A percentile compares a stretch with the other conserved stretches of the same genome.
phyloP scores from a whole-genome alignment of 768 basidiomycete species.

The Tephrocybe sp. region DNA sequence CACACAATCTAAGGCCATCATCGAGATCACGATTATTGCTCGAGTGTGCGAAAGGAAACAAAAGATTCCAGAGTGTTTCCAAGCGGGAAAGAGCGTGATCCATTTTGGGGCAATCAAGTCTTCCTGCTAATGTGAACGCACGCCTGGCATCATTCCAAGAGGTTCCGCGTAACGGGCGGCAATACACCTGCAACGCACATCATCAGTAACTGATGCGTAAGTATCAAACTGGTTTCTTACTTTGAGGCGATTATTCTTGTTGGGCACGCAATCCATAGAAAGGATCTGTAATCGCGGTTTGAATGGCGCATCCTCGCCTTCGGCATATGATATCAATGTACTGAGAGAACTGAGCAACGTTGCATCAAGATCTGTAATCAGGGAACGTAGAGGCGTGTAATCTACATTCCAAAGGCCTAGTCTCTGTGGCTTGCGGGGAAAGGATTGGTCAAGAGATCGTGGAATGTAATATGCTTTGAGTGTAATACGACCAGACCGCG shows the following conservation, averaged over 20 bases:
- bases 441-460: constrained; percentile 3
- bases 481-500: constrained; percentile 20
- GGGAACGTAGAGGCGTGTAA: constrained; percentile 19
- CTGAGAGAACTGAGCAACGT: constrained; percentile 22
- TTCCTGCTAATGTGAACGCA: constrained; percentile 26
- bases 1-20: constrained; percentile 3
- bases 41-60: constrained; percentile 27
- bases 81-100: constrained; percentile 18
- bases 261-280: constrained; percentile 26
- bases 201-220: not conserved
- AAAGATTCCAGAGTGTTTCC: constrained; percentile 25
- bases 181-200: constrained; percentile 23
- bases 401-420: constrained; percentile 22
- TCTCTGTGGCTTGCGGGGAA: constrained; percentile 7
- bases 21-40: constrained; percentile 20
- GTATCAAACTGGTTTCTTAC: constrained; percentile 8
- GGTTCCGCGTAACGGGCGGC: constrained; percentile 22
- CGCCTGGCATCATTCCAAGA: constrained; percentile 25
- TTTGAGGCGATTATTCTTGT: constrained; percentile 26
- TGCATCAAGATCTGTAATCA: constrained; percentile 23
- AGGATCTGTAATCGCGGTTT: constrained; percentile 27
- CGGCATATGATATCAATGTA: constrained; percentile 24
- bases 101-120: constrained; percentile 22
- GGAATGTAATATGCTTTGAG: constrained; percentile 31
- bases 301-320: constrained; percentile 17